Conservation (phyloP, 106 monocot species). For the Dactylorhiza incarnata region DNA sequence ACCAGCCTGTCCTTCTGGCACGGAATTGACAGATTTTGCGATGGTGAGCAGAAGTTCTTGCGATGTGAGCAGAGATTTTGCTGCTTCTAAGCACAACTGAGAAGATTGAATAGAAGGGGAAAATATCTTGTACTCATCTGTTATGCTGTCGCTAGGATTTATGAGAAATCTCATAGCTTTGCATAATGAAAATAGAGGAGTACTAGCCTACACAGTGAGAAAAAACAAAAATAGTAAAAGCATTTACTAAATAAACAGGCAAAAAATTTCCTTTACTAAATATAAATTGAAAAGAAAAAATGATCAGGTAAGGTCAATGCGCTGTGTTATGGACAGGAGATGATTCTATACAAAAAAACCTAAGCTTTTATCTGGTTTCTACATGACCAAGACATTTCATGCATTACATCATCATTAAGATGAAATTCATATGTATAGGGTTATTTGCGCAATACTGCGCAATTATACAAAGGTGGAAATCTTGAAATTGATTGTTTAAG, state of each 20-base stretch:
- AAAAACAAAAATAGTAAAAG: constrained; percentile 4
- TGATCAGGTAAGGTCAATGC: not conserved
- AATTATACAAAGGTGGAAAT: not conserved
- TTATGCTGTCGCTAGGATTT: constrained; percentile 15
- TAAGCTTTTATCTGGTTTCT: not conserved
- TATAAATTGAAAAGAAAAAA: not conserved
- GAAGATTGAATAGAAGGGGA: constrained; percentile 29
- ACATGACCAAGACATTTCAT: not conserved
- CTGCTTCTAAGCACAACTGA: constrained; percentile 26
- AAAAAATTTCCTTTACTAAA: not conserved
- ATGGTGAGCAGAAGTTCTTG: constrained; percentile 33
- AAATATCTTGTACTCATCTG: constrained; percentile 20
- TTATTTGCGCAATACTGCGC: not conserved
- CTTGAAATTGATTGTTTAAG: not conserved
- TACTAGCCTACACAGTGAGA: constrained; percentile 56
- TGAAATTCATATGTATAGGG: not conserved
- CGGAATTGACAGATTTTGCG: constrained; percentile 53
- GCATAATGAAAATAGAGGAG: constrained; percentile 69
- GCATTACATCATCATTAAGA: not conserved
- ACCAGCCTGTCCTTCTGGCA: constrained; percentile 81
- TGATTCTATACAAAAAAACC: not conserved
- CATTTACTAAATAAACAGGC: not conserved
- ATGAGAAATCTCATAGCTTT: constrained; percentile 58
- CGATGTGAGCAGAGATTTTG: constrained; percentile 40
- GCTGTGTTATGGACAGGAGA: not conserved